Conservation (phyloP, 352 stramenopile genomes). For the Pythium aristosporum region DNA sequence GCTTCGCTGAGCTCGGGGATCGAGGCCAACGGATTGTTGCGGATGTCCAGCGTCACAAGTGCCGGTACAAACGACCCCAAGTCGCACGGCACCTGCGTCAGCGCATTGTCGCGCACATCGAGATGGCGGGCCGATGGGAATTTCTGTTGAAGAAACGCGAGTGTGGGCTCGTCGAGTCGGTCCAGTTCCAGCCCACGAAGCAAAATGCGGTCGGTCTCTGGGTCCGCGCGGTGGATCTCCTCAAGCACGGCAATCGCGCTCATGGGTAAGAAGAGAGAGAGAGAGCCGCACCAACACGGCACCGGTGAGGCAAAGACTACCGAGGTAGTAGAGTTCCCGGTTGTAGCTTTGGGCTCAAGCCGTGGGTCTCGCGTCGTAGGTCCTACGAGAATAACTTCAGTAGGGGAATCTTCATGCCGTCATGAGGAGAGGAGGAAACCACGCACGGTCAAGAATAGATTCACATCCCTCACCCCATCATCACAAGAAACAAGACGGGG, state of each 20-base stretch:
- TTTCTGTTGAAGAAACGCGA: slow-evolving; percentile 41
- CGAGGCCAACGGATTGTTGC: slow-evolving; percentile 46
- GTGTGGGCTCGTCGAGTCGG: slow-evolving; percentile 27
- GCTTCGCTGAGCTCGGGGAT: slow-evolving; percentile 42
- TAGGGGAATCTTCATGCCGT: slow-evolving; percentile 1
- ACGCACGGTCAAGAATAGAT: slow-evolving; percentile 3
- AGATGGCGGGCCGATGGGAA: slow-evolving; percentile 53
- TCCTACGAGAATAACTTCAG: background rate
- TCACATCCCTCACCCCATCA: background rate
- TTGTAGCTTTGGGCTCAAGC: no score
- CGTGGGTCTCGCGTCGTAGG: no score
- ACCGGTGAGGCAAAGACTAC: background rate
- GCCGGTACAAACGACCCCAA: slow-evolving; percentile 41
- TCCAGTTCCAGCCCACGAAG: slow-evolving; percentile 38
- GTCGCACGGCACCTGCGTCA: slow-evolving; percentile 37
- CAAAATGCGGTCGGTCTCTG: slow-evolving; percentile 42
- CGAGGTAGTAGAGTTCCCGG: no score
- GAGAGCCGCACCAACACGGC: background rate
- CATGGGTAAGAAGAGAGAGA: slow-evolving; percentile 12
- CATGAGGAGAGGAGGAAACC: no score
- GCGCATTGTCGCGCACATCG: slow-evolving; percentile 55
- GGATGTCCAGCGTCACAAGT: slow-evolving; percentile 64
- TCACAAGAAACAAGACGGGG: background rate
- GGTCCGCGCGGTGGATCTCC: slow-evolving; percentile 37
- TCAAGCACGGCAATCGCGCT: slow-evolving; percentile 51